phyloP scores from a whole-genome alignment of 129 eudicot genomes.

The Saposhnikovia divaricata region DNA sequence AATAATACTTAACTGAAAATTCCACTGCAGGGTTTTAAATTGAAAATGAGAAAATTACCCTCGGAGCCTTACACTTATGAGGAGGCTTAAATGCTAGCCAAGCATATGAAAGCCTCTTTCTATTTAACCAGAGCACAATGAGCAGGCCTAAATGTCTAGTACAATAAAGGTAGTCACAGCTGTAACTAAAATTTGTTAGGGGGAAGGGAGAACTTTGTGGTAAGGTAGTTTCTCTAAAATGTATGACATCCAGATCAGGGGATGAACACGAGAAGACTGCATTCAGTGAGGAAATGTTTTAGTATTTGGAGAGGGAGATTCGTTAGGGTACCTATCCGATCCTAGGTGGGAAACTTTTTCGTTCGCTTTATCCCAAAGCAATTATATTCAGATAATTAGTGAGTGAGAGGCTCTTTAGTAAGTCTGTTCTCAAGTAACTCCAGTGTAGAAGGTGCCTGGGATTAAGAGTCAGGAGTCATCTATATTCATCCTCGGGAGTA shows the following conservation, averaged over 20 bases:
- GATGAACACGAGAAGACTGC: too few relatives aligned
- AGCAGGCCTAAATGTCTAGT: neutral
- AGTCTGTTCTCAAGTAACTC: neutral
- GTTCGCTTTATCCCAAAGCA: too few relatives aligned
- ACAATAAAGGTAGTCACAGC: neutral
- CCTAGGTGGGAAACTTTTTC: too few relatives aligned
- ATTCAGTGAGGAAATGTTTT: too few relatives aligned
- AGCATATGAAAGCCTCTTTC: neutral
- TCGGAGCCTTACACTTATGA: neutral
- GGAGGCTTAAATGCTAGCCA: neutral
- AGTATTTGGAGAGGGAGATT: too few relatives aligned
- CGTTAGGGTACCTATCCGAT: too few relatives aligned
- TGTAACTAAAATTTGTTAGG: neutral
- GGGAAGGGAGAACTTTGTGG: too few relatives aligned
- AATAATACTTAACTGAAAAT: neutral
- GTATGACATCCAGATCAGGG: too few relatives aligned
- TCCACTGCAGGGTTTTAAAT: neutral
- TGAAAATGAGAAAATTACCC: neutral
- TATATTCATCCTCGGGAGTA: neutral
- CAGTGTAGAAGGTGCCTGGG: neutral
- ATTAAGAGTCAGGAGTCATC: neutral
- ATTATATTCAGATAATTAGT: too few relatives aligned
- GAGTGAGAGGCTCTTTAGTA: too few relatives aligned
- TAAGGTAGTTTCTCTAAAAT: too few relatives aligned
- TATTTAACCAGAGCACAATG: neutral